Conservation (phyloP, 2,329 filamentous ascomycete species). For the Penicillium sp. region DNA sequence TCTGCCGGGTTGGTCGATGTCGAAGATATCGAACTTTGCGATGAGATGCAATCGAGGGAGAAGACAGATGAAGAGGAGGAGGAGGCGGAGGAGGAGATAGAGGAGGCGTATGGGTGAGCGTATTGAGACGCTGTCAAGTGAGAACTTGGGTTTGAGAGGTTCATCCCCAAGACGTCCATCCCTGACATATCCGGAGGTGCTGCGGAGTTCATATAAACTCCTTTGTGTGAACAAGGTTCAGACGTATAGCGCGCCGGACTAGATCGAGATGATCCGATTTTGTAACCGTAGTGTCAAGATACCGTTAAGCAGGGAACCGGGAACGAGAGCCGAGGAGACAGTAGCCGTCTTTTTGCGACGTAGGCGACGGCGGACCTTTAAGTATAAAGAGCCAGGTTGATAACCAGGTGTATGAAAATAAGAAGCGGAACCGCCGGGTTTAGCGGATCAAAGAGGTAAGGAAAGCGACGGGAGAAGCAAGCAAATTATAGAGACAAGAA, state of each 20-base stretch:
- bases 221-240: conserved; percentile 13
- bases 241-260: conserved; percentile 12
- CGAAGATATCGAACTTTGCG: conserved; percentile 63
- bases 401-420: conserved; percentile 8
- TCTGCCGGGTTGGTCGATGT: conserved; percentile 62
- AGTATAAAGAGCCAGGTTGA: conserved; percentile 21
- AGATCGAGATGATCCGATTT: conserved; percentile 22
- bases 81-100: conserved; percentile 70
- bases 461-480: conserved; percentile 6
- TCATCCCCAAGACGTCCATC: conserved; percentile 46
- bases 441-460: conserved; percentile 5
- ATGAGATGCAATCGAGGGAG: conserved; percentile 63
- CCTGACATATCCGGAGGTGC: conserved; percentile 40
- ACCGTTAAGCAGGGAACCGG: conserved; percentile 29
- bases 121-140: conserved; percentile 35
- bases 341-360: conserved; percentile 23
- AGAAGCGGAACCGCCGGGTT: conserved; percentile 9
- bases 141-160: conserved; percentile 37
- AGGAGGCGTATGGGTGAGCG: conserved; percentile 61
- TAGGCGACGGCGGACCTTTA: conserved; percentile 30
- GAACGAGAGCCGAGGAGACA: conserved; percentile 30
- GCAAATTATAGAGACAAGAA: conserved; percentile 12
- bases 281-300: conserved; percentile 22
- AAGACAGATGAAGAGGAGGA: conserved; percentile 74
- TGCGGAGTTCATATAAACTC: conserved; percentile 26